These are phyloP conservation scores for Scopulariopsis brevicaulis DNA, from an alignment of 2,329 filamentous ascomycete species.

Conservation along the genomic window DNA sequence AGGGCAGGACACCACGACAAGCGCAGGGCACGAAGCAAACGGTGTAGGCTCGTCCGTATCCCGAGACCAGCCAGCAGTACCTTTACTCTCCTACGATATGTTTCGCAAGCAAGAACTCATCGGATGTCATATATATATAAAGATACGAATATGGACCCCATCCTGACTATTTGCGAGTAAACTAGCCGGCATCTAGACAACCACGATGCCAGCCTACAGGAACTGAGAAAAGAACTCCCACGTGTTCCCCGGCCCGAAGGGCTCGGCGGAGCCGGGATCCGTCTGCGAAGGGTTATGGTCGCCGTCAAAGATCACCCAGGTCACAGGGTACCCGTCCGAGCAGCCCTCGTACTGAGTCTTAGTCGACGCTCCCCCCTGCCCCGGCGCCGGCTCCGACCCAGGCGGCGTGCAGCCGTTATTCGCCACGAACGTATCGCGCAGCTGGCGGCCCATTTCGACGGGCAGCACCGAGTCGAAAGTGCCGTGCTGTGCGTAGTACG, in stretches of 20 bases:
- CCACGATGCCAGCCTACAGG: background rate
- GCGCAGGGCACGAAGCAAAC: background rate
- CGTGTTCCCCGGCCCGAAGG: constrained; percentile 3
- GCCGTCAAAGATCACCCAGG: constrained; percentile 15
- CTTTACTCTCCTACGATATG: background rate
- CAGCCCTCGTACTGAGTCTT: constrained; percentile 17
- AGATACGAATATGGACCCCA: background rate
- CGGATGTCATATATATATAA: background rate
- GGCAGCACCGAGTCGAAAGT: constrained; percentile 18
- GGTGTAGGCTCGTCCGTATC: background rate
- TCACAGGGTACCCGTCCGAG: constrained; percentile 13
- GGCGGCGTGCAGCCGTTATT: constrained; percentile 20
- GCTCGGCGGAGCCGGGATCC: constrained; percentile 1
- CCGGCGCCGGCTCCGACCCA: constrained; percentile 11
- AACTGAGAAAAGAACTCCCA: constrained; percentile 9
- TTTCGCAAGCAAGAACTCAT: background rate
- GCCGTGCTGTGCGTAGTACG: constrained; percentile 24
- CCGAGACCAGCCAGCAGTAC: background rate
- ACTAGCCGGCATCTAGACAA: background rate
- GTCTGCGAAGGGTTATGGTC: constrained; percentile 5
- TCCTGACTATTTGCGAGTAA: background rate
- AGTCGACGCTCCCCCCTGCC: constrained; percentile 8
- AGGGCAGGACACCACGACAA: background rate
- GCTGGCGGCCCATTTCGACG: constrained; percentile 16
- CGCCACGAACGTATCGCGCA: constrained; percentile 21